These are phyloP conservation scores for Didymella segeticola DNA, from an alignment of 2,329 filamentous ascomycete species.

Conservation along the genomic window DNA sequence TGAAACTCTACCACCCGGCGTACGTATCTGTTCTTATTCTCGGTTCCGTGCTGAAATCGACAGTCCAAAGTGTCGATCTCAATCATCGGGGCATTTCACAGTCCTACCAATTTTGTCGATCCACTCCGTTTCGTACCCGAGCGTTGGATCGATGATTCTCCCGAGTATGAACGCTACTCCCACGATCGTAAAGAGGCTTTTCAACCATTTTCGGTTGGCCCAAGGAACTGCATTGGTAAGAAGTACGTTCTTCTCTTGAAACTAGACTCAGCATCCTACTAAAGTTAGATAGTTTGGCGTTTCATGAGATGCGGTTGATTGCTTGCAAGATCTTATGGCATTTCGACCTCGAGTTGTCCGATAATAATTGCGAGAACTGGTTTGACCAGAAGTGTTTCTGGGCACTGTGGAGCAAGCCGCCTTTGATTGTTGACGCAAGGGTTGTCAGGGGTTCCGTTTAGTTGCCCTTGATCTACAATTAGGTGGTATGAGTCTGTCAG, in stretches of 20 bases:
- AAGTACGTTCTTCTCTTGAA: conserved; percentile 30
- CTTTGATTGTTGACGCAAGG: no score
- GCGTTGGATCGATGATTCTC: conserved; percentile 45
- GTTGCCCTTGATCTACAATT: no score
- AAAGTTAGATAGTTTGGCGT: neutral
- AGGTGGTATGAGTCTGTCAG: no score
- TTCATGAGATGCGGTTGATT: neutral
- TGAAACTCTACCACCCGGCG: neutral
- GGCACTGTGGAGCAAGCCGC: neutral
- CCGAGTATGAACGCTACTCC: neutral
- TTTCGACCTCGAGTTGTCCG: neutral
- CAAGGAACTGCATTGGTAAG: conserved; percentile 48
- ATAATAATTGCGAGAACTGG: neutral
- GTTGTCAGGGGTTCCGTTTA: no score
- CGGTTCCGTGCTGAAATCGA: neutral
- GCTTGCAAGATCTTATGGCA: neutral
- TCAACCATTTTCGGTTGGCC: conserved; percentile 26
- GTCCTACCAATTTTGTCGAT: conserved; percentile 43
- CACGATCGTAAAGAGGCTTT: conserved; percentile 12
- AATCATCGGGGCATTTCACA: neutral
- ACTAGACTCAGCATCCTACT: no score
- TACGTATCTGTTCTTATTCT: neutral
- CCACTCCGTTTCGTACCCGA: conserved; percentile 50
- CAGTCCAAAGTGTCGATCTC: neutral
- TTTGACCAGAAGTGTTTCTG: neutral